A percentile compares a stretch with the other conserved stretches of the same genome.
Evolutionary conservation across 495 filamentous ascomycete genomes (phyloP).

Genomic region (Hyaloscypha hepaticicola): DNA sequence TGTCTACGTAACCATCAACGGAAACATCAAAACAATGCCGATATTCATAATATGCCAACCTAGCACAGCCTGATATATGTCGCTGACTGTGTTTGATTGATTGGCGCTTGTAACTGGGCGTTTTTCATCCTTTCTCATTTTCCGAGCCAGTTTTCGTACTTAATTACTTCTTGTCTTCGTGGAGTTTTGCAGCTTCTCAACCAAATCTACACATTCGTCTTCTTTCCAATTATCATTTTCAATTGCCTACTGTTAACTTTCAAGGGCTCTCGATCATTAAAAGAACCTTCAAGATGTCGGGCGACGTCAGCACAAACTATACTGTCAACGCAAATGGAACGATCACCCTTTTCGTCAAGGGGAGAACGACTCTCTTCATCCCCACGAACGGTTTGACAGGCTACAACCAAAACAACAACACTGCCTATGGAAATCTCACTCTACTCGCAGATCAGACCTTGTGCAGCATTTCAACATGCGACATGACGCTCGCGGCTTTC

Average conservation of each 20-base stretch:
- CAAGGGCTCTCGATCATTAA: neutral
- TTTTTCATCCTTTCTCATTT: neutral
- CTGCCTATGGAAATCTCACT: constrained; percentile 17
- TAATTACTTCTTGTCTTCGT: neutral
- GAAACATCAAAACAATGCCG: neutral
- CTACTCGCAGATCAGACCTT: neutral
- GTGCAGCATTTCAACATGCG: constrained; percentile 19
- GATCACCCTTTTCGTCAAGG: neutral
- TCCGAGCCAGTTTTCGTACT: neutral
- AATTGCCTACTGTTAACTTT: neutral
- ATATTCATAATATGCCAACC: neutral
- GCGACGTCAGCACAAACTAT: neutral
- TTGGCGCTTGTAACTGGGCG: neutral
- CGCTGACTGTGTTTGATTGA: neutral
- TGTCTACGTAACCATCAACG: neutral
- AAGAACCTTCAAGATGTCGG: neutral
- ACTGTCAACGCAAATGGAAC: constrained; percentile 14
- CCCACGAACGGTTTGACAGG: constrained; percentile 14
- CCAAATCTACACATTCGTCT: neutral
- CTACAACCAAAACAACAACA: constrained; percentile 12
- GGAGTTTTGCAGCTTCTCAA: no score
- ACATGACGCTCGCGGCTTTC: constrained; percentile 18
- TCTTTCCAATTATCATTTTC: neutral
- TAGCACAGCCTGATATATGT: neutral
- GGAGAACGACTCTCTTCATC: constrained; percentile 8